phyloP scores from a whole-genome alignment of 768 basidiomycete genomes.

The Lentinula aciculospora region DNA sequence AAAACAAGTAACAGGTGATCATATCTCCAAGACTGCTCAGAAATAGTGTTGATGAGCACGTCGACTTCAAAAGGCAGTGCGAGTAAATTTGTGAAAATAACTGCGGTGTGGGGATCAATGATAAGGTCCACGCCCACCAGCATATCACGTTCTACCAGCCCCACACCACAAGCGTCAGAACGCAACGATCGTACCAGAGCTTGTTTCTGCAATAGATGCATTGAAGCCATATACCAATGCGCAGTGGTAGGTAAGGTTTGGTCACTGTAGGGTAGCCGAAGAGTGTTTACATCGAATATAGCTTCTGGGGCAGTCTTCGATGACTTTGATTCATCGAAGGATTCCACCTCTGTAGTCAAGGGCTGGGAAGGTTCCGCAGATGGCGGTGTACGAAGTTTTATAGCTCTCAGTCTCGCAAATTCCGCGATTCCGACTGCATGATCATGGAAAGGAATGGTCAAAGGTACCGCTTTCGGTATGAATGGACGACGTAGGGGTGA shows the following conservation, averaged over 20 bases:
- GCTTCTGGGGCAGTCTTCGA: constrained; percentile 30
- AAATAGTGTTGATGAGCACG: constrained; percentile 35
- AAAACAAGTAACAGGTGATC: constrained; percentile 51
- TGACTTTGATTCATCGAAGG: neutral
- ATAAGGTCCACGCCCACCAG: constrained; percentile 62
- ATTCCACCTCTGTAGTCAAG: neutral
- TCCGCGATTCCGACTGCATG: constrained; percentile 27
- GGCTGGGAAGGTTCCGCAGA: neutral
- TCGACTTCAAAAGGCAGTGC: constrained; percentile 46
- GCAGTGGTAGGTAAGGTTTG: constrained; percentile 23
- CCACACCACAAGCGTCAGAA: constrained; percentile 37
- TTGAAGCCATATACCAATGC: constrained; percentile 67
- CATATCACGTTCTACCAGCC: constrained; percentile 59
- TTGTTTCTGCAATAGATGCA: constrained; percentile 65
- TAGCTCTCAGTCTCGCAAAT: constrained; percentile 37
- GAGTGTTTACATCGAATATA: constrained; percentile 38
- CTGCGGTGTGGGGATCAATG: constrained; percentile 48
- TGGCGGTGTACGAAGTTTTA: constrained; percentile 19
- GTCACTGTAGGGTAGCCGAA: constrained; percentile 27
- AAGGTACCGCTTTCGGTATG: neutral
- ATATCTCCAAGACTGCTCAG: constrained; percentile 60
- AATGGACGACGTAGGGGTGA: neutral
- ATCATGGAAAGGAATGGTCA: constrained; percentile 18
- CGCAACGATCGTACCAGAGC: constrained; percentile 49
- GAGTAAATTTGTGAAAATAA: constrained; percentile 23